Percentiles rank a stretch among this genome's conserved stretches.
phyloP scores from a whole-genome alignment of 371 early-diverging fungal genomes.

The Apophysomyces elegans region DNA sequence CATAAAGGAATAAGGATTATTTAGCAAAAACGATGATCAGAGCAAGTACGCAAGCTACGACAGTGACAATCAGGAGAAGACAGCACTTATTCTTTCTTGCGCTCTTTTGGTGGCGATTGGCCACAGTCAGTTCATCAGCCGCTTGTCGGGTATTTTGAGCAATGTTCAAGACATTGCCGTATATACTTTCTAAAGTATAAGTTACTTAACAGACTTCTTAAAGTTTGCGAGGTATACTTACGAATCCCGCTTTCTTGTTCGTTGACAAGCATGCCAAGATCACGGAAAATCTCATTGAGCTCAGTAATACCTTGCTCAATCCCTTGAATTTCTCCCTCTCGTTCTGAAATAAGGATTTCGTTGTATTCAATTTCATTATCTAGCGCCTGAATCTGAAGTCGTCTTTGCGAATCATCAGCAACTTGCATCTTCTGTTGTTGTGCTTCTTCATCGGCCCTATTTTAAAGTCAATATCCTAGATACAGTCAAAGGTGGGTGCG shows the following conservation, averaged over 20 bases:
- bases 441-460: constrained; percentile 49
- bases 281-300: constrained; percentile 95
- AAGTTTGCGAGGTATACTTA: constrained; percentile 36
- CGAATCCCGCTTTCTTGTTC: constrained; percentile 94
- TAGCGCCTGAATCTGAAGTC: constrained; percentile 73
- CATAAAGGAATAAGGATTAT: constrained; percentile 22
- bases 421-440: constrained; percentile 34
- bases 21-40: constrained; percentile 55
- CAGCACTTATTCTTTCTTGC: constrained; percentile 86
- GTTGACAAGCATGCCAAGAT: constrained; percentile 93
- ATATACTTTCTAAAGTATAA: constrained; percentile 45
- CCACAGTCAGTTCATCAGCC: constrained; percentile 77
- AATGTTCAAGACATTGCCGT: constrained; percentile 81
- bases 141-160: constrained; percentile 82
- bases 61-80: constrained; percentile 71
- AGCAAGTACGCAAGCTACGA: constrained; percentile 60
- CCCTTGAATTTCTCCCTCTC: constrained; percentile 90
- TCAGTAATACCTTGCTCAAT: constrained; percentile 93
- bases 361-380: constrained; percentile 94
- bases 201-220: not conserved
- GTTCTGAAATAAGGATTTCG: constrained; percentile 88
- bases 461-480: constrained; percentile 8
- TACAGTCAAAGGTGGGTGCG: constrained; percentile 1
- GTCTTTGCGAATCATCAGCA: constrained; percentile 65
- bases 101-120: constrained; percentile 80